Conservation (phyloP, 192 early-diverging fungal species). For the Powellomyces hirtus region DNA sequence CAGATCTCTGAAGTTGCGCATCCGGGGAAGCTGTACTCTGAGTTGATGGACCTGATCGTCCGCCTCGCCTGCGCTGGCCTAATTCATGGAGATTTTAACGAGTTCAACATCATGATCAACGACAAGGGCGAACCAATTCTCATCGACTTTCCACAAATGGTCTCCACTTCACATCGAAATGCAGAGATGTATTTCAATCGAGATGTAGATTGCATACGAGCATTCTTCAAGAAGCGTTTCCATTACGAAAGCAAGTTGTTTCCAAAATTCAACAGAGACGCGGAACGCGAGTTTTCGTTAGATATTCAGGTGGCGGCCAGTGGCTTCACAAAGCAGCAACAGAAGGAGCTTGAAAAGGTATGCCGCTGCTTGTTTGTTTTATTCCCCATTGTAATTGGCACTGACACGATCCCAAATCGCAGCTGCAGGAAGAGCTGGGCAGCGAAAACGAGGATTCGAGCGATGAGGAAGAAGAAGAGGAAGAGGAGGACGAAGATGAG, state of each 20-base stretch:
- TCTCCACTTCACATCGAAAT: constrained; percentile 92
- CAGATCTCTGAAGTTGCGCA: constrained; percentile 84
- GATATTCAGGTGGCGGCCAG: constrained; percentile 97
- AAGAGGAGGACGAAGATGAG: constrained; percentile 38
- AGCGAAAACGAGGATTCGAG: constrained; percentile 2
- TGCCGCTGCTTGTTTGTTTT: not conserved
- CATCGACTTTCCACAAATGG: constrained; percentile 99
- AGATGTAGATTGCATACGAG: constrained; percentile 96
- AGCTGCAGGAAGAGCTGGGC: constrained; percentile 14
- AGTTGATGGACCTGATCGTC: constrained; percentile 95
- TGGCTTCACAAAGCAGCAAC: constrained; percentile 91
- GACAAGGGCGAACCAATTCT: constrained; percentile 78
- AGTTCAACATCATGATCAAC: constrained; percentile 94
- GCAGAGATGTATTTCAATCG: constrained; percentile 98
- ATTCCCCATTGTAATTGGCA: no score
- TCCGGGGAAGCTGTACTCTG: constrained; percentile 89
- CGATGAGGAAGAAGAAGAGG: constrained; percentile 32
- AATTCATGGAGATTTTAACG: constrained; percentile 99
- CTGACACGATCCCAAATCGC: not conserved
- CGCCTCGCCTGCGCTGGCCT: constrained; percentile 90
- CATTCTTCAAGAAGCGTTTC: constrained; percentile 87
- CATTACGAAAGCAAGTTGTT: constrained; percentile 89
- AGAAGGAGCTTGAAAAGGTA: constrained; percentile 81
- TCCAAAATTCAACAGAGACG: constrained; percentile 82
- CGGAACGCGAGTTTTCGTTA: constrained; percentile 80